A percentile compares a stretch with the other conserved stretches of the same genome.
phyloP scores from a whole-genome alignment of 345 rosid genomes.

The Salix caprea region DNA sequence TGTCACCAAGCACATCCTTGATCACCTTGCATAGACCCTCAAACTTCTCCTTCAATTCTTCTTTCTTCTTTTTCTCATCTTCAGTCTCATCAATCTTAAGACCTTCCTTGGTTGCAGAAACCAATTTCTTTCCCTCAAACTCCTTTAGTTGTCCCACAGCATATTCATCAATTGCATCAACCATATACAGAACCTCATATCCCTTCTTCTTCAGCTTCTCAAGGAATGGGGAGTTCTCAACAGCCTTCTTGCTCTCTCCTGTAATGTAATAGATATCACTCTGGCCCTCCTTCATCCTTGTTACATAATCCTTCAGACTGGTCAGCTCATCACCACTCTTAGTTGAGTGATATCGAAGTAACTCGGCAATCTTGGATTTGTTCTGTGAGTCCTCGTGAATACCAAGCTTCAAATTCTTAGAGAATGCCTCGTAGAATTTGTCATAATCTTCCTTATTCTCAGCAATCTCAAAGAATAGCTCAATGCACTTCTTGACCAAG shows the following conservation, averaged over 20 bases:
- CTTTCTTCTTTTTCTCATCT: conserved; percentile 11
- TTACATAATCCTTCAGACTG: conserved; percentile 26
- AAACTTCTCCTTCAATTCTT: conserved; percentile 11
- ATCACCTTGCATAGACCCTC: conserved; percentile 19
- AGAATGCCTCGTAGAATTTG: conserved; percentile 18
- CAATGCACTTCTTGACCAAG: conserved; percentile 24
- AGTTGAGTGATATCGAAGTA: conserved; percentile 19
- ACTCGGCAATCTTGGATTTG: conserved; percentile 14
- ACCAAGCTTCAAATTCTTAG: conserved; percentile 16
- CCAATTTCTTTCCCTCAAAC: conserved; percentile 17
- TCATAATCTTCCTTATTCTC: conserved; percentile 25
- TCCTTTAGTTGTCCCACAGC: conserved; percentile 16
- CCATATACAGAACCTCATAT: conserved; percentile 12
- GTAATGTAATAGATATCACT: conserved; percentile 24
- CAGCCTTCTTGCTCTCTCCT: conserved; percentile 25
- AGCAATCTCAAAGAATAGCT: conserved; percentile 22
- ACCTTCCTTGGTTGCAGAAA: conserved; percentile 21
- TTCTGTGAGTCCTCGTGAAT: conserved; percentile 14
- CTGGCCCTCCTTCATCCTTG: conserved; percentile 28
- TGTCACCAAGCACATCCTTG: conserved; percentile 21
- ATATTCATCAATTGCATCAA: conserved; percentile 21
- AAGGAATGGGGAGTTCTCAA: conserved; percentile 24
- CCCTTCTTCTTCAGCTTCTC: conserved; percentile 21
- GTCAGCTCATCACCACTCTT: conserved; percentile 28
- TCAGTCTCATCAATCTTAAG: conserved; percentile 16